Evolutionary conservation across 495 filamentous ascomycete species (phyloP).

Genomic region (Chaetomium tenue): DNA sequence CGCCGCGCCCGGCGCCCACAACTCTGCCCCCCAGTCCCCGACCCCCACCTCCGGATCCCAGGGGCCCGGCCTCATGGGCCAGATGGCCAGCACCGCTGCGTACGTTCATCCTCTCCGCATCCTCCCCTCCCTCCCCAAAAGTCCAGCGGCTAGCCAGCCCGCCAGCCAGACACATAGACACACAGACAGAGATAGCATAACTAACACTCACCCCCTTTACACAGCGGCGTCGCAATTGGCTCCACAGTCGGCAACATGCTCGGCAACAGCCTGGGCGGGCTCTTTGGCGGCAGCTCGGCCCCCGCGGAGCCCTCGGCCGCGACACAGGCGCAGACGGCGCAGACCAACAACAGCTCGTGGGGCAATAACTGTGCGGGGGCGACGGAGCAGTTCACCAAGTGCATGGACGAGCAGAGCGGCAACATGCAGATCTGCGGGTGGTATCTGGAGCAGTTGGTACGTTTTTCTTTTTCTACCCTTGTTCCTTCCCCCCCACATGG

Average conservation of each 20-base stretch:
- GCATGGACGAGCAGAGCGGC: constrained; percentile 90
- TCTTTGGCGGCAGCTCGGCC: constrained; percentile 65
- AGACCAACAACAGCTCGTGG: constrained; percentile 51
- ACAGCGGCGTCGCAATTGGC: constrained; percentile 90
- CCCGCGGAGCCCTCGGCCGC: constrained; percentile 54
- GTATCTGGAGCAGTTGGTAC: constrained; percentile 87
- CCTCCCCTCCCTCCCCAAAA: constrained; percentile 13
- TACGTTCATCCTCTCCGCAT: constrained; percentile 46
- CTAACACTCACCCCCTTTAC: neutral
- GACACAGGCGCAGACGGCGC: constrained; percentile 38
- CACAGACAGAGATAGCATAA: neutral
- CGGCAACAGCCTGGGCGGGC: constrained; percentile 84
- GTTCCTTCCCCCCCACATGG: too few relatives aligned
- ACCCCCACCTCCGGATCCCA: constrained; percentile 43
- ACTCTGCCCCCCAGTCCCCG: constrained; percentile 39
- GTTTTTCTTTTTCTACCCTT: neutral
- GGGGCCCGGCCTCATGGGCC: constrained; percentile 72
- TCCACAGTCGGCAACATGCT: constrained; percentile 93
- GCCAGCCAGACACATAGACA: neutral
- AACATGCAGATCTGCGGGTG: constrained; percentile 94
- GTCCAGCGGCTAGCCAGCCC: too few relatives aligned
- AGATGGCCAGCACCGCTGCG: constrained; percentile 86
- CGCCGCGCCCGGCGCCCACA: constrained; percentile 47
- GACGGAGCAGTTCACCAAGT: constrained; percentile 83
- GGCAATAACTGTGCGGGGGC: constrained; percentile 73